Evolutionary conservation across 2,329 filamentous ascomycete species (phyloP).

Genomic region (Fusarium miscanthi): DNA sequence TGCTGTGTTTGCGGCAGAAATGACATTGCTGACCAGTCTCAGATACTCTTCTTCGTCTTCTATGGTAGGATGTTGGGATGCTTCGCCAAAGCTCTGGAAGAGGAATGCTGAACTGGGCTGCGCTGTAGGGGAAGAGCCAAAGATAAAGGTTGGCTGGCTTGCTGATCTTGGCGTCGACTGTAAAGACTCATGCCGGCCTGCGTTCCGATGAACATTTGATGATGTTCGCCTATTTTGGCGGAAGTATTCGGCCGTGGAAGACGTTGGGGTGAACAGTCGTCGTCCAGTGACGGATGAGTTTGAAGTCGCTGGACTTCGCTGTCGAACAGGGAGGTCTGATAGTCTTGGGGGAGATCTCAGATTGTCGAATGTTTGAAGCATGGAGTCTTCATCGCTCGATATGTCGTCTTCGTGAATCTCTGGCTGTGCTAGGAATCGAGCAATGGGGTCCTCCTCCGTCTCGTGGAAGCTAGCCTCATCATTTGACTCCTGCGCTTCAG

Average conservation of each 20-base stretch:
- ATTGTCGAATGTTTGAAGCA: background rate
- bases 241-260: background rate
- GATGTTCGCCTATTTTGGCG: background rate
- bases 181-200: background rate
- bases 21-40: constrained; percentile 13
- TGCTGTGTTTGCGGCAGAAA: background rate
- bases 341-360: background rate
- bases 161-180: background rate
- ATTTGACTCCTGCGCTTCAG: background rate
- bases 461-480: background rate
- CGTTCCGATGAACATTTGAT: background rate
- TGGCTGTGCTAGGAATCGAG: background rate
- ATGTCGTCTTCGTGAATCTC: constrained; percentile 13
- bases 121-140: constrained; percentile 23
- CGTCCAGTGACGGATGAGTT: constrained; percentile 9
- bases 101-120: constrained; percentile 18
- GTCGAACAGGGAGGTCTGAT: constrained; percentile 16
- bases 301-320: constrained; percentile 26
- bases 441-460: background rate
- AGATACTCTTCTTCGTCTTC: constrained; percentile 29
- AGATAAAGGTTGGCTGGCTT: constrained; percentile 26
- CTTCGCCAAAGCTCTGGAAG: constrained; percentile 8
- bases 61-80: background rate
- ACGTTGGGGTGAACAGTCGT: constrained; percentile 19
- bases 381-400: background rate